Base-by-base conservation (phyloP, 1,284 basidiomycete species). In the Stereum hirsutum region DNA sequence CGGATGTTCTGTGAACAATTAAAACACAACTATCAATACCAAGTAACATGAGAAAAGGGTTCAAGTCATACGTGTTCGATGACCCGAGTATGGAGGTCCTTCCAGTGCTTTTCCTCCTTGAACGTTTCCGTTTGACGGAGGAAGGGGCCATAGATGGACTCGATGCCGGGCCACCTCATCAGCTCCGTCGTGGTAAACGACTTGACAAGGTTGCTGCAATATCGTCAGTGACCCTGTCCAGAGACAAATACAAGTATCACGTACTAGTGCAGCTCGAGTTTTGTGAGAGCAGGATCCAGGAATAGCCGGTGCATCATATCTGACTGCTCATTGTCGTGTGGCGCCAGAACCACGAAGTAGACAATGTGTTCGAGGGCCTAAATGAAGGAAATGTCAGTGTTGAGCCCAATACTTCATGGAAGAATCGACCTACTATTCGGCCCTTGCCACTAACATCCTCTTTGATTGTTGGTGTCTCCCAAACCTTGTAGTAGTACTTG, bases 141-240 rank as follows among this genome's bases (percentile, higher is more conserved):
- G 52, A 84, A 85, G 6, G 83, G 77, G 23, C 92, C 94, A 59
- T 98, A 99, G 14, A 98, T 72, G 5, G 71, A 67, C 59, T 93
- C 85, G 42, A 99, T 94, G n/a, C 92, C 91, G 0, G 95, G 92
- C 96, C 96, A 99, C 49, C 95, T 73, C 90, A 98, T 97, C 35
- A 99, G 71, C 58, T 99, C 96, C 33, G 82, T 83, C 2, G 93
- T 98, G 11, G 87, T 87, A 61, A 99, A 99, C 57, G 90, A 95
- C 69, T 99, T 99, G 46, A 96, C 77, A 33, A 99, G 77, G 52
- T 96, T 93, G 59, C 91, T 96, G 45, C 0, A 41, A n/a, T 41
- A 39, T 24, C 4, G 15, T 51, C 32, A 50, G 49, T 26, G 26
- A n/a, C 38, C 17, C 27, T 45, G 38, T 27, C 11, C 35, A 20